phyloP scores from a whole-genome alignment of 2,329 filamentous ascomycete genomes.

The Geosmithia putterillii region DNA sequence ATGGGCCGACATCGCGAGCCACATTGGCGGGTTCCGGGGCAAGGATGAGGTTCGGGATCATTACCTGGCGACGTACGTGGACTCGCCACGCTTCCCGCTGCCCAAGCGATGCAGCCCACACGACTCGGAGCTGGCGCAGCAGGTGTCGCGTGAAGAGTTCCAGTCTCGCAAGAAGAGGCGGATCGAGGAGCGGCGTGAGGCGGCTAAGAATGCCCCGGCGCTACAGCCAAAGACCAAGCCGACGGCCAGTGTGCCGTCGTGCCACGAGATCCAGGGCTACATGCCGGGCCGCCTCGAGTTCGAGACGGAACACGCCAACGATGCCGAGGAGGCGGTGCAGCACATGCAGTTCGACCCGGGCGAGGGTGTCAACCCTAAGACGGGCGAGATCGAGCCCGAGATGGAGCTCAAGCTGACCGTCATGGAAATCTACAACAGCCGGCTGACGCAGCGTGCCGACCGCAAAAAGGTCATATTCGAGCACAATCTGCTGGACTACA shows the following conservation, averaged over 20 bases:
- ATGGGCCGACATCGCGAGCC: constrained; percentile 95
- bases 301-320: constrained; percentile 94
- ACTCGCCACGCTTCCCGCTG: constrained; percentile 74
- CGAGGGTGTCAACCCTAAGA: constrained; percentile 76
- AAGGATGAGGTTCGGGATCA: constrained; percentile 96
- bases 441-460: constrained; percentile 81
- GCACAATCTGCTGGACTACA: constrained; percentile 84
- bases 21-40: constrained; percentile 87
- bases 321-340: constrained; percentile 95
- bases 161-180: constrained; percentile 84
- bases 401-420: constrained; percentile 96
- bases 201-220: constrained; percentile 70
- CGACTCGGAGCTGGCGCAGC: constrained; percentile 65
- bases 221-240: constrained; percentile 89
- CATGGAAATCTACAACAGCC: constrained; percentile 95
- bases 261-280: constrained; percentile 96
- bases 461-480: constrained; percentile 96
- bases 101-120: constrained; percentile 75
- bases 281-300: constrained; percentile 98
- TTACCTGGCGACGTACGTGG: constrained; percentile 78
- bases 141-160: constrained; percentile 82
- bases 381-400: constrained; percentile 82
- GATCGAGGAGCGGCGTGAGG: constrained; percentile 85
- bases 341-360: constrained; percentile 97
- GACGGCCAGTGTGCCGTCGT: constrained; percentile 86